These are phyloP conservation scores for Tetrapyrgos nigripes DNA, from an alignment of 1,284 basidiomycete genomes.

Conservation along the genomic window DNA sequence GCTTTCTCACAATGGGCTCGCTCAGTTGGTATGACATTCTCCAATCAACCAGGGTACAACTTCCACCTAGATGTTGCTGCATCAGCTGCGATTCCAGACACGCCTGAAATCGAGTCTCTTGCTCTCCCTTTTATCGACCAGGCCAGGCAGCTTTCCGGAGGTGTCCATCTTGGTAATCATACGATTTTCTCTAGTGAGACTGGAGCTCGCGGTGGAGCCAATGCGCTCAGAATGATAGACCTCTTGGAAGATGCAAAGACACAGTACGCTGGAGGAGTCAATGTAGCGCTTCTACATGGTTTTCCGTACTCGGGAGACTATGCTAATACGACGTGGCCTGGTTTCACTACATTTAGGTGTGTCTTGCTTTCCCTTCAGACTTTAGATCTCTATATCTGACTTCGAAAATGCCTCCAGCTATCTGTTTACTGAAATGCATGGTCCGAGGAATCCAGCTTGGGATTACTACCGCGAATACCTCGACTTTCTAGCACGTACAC, in stretches of 20 bases:
- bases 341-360: slow-evolving; percentile 2
- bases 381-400: background rate
- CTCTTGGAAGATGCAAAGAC: slow-evolving; percentile 18
- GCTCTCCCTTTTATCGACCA: slow-evolving; percentile 17
- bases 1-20: slow-evolving; percentile 19
- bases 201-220: too few species aligned
- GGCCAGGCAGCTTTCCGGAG: slow-evolving; percentile 18
- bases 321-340: slow-evolving; percentile 15
- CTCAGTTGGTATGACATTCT: slow-evolving; percentile 19
- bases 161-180: too few species aligned
- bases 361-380: background rate
- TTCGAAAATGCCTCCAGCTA: background rate
- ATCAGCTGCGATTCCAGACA: too few species aligned
- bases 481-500: slow-evolving; percentile 19
- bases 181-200: too few species aligned
- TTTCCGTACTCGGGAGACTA: slow-evolving; percentile 13
- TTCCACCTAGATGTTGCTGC: slow-evolving; percentile 23
- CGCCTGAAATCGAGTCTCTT: slow-evolving; percentile 21
- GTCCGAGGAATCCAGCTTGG: slow-evolving; percentile 20
- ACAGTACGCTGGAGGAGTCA: slow-evolving; percentile 20
- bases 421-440: slow-evolving; percentile 19
- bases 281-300: slow-evolving; percentile 18
- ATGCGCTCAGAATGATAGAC: slow-evolving; percentile 19
- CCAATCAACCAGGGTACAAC: slow-evolving; percentile 24
- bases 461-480: slow-evolving; percentile 21